These are phyloP conservation scores for Ceratocystis papillata DNA, from an alignment of 2,329 filamentous ascomycete genomes.

Conservation along the genomic window DNA sequence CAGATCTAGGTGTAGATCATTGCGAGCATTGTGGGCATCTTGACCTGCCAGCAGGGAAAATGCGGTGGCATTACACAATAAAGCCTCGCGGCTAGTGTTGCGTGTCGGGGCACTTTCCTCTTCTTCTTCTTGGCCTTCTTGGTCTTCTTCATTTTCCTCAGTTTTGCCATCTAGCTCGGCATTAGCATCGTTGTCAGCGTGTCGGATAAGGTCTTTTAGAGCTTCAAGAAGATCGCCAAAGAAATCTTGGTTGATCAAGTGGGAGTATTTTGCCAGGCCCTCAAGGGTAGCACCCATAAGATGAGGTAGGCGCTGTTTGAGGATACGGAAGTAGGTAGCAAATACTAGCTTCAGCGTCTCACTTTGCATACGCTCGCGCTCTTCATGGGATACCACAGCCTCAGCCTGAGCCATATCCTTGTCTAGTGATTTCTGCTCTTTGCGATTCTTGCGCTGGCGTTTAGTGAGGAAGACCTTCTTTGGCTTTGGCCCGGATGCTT, in stretches of 20 bases:
- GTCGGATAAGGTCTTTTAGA: slow-evolving; percentile 78
- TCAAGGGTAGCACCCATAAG: slow-evolving; percentile 97
- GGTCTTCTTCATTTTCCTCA: slow-evolving; percentile 34
- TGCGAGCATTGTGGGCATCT: slow-evolving; percentile 75
- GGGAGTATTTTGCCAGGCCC: slow-evolving; percentile 83
- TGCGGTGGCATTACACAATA: slow-evolving; percentile 91
- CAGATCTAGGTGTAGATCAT: slow-evolving; percentile 75
- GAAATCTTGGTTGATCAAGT: slow-evolving; percentile 98
- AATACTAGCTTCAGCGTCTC: slow-evolving; percentile 96
- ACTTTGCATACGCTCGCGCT: slow-evolving; percentile 84
- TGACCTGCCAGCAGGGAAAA: slow-evolving; percentile 94
- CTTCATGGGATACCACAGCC: slow-evolving; percentile 81
- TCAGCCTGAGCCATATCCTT: slow-evolving; percentile 92
- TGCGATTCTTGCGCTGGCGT: slow-evolving; percentile 66
- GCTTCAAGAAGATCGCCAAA: slow-evolving; percentile 94
- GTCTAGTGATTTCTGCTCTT: slow-evolving; percentile 76
- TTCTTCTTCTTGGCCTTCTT: slow-evolving; percentile 38
- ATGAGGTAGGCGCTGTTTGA: slow-evolving; percentile 69
- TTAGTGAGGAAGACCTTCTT: slow-evolving; percentile 86
- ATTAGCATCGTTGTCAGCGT: slow-evolving; percentile 49
- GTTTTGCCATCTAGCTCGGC: slow-evolving; percentile 27
- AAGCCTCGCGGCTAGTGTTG: slow-evolving; percentile 72
- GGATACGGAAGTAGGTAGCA: slow-evolving; percentile 83
- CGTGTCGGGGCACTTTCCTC: slow-evolving; percentile 44
- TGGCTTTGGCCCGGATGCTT: slow-evolving; percentile 48